Percentiles rank a stretch among this genome's conserved stretches.
Conservation (phyloP, 1,284 basidiomycete species). For the Ustilago shanxiensis region DNA sequence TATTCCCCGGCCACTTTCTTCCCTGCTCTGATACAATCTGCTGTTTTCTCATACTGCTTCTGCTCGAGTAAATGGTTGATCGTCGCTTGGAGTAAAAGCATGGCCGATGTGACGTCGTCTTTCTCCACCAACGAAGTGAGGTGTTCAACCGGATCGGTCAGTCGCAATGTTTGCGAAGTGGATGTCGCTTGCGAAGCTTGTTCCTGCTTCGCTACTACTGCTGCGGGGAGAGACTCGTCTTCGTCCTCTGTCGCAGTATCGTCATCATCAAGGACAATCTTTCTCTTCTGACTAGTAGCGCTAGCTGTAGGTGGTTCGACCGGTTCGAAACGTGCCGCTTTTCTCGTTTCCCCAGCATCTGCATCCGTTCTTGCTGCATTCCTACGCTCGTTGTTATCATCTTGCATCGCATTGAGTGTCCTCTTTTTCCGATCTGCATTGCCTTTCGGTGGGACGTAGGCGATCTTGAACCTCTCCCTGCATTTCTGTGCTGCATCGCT, state of each 20-base stretch:
- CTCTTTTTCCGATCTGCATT: conserved; percentile 44
- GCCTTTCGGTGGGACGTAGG: conserved; percentile 43
- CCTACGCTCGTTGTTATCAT: conserved; percentile 8
- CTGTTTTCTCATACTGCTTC: conserved; percentile 26
- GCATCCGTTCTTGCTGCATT: not conserved
- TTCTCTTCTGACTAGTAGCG: conserved; percentile 2
- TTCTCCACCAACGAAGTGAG: conserved; percentile 44
- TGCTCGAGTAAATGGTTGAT: conserved; percentile 35
- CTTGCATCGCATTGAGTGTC: conserved; percentile 31
- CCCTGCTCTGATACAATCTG: conserved; percentile 26
- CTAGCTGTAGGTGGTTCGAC: not conserved
- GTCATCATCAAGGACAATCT: conserved; percentile 21
- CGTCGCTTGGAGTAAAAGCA: conserved; percentile 42
- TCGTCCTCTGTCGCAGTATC: conserved; percentile 49
- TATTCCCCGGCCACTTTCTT: conserved; percentile 47
- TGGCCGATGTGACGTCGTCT: conserved; percentile 46
- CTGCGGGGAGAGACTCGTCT: conserved; percentile 20
- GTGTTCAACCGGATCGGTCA: conserved; percentile 35
- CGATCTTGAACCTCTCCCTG: conserved; percentile 42
- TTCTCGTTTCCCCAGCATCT: conserved; percentile 12
- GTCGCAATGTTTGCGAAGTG: conserved; percentile 11
- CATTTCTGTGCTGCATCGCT: conserved; percentile 36
- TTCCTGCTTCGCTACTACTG: conserved; percentile 9
- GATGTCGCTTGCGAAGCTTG: not conserved
- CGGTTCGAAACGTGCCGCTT: conserved; percentile 16